These are phyloP conservation scores for Quercus engelmannii DNA, from an alignment of 306 rosid genomes.

Conservation along the genomic window DNA sequence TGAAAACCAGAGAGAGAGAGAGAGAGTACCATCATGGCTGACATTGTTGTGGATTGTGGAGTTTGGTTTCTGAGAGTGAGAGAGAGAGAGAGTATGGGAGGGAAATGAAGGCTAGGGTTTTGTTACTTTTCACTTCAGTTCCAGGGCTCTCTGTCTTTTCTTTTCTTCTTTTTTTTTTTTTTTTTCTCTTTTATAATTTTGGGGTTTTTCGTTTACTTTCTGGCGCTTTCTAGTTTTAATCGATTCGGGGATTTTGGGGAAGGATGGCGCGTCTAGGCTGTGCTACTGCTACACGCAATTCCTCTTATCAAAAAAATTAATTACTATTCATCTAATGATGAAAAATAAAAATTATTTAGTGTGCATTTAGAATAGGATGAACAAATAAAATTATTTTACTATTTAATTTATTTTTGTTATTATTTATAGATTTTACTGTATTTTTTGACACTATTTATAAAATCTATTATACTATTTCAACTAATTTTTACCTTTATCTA, in stretches of 20 bases:
- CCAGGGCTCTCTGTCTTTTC: slow-evolving; percentile 6
- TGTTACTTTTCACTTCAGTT: background rate
- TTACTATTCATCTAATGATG: too few relatives aligned
- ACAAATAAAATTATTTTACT: too few relatives aligned
- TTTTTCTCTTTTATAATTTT: too few relatives aligned
- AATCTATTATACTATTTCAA: accelerated
- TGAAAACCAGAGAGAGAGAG: background rate
- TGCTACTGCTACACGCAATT: too few relatives aligned
- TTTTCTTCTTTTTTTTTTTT: background rate
- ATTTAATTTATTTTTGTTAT: too few relatives aligned
- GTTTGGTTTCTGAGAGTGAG: background rate
- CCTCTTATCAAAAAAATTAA: too few relatives aligned
- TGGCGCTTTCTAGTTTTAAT: background rate
- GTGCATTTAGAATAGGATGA: accelerated
- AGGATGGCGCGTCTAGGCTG: background rate
- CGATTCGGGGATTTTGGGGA: background rate
- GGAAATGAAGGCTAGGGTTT: slow-evolving; percentile 45
- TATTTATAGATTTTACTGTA: accelerated
- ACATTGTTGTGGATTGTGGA: slow-evolving; percentile 48
- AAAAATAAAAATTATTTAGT: too few relatives aligned
- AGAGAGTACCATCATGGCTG: slow-evolving; percentile 76
- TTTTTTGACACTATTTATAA: too few relatives aligned
- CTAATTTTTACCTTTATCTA: too few relatives aligned
- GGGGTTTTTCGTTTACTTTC: background rate
- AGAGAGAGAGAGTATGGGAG: background rate